Evolutionary conservation across 371 early-diverging fungal species (phyloP).

Genomic region (Lichtheimia ornata): DNA sequence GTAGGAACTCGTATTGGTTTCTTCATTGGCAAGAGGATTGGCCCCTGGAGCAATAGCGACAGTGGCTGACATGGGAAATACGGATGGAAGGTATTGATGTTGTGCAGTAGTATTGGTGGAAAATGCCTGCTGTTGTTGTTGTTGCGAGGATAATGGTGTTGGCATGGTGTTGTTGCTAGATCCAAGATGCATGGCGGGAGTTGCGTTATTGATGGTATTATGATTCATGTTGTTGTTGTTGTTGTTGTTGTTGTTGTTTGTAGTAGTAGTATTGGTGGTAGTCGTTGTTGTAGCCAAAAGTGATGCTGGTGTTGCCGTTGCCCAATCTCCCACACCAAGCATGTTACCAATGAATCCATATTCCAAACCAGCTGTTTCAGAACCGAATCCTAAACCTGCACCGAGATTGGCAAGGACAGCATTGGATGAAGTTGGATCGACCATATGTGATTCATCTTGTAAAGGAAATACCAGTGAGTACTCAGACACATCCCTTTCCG

Average conservation of each 20-base stretch:
- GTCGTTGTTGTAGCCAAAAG: neutral
- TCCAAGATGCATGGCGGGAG: too few relatives aligned
- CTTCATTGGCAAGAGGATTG: slow-evolving; percentile 1
- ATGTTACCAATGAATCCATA: slow-evolving; percentile 49
- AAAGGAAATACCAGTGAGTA: slow-evolving; percentile 1
- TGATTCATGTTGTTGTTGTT: too few relatives aligned
- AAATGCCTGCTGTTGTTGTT: too few relatives aligned
- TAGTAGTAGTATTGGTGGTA: neutral
- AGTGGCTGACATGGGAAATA: too few relatives aligned
- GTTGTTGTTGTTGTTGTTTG: too few relatives aligned
- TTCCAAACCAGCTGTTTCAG: slow-evolving; percentile 49
- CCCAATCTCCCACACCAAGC: slow-evolving; percentile 23
- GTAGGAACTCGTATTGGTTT: neutral
- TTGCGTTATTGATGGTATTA: too few relatives aligned
- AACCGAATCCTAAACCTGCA: slow-evolving; percentile 47
- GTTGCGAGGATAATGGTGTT: too few relatives aligned
- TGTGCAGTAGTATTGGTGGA: too few relatives aligned
- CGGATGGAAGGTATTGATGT: too few relatives aligned
- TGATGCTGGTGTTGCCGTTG: slow-evolving; percentile 1
- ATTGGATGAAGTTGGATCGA: slow-evolving; percentile 24
- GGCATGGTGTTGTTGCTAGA: too few relatives aligned
- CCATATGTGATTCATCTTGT: slow-evolving; percentile 16
- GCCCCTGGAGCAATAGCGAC: neutral
- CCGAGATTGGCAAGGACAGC: slow-evolving; percentile 16
- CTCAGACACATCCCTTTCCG: neutral